These are phyloP conservation scores for Bromus sterilis DNA, from an alignment of 176 grass and related monocot genomes.

Conservation along the genomic window DNA sequence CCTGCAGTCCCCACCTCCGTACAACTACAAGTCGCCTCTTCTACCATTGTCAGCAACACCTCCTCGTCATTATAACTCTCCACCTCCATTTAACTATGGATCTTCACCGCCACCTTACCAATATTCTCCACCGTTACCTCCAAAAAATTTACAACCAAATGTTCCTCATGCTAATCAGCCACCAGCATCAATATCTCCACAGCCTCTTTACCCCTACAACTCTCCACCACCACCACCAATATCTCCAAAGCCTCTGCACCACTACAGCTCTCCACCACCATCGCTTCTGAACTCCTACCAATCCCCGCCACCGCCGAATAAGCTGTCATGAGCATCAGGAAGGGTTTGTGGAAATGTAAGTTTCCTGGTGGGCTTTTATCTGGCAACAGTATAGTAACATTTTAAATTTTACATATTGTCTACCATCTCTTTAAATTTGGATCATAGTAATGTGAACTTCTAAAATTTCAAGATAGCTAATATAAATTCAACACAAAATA, in stretches of 20 bases:
- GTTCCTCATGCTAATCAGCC: constrained; percentile 24
- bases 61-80: constrained; percentile 25
- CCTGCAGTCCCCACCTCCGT: constrained; percentile 22
- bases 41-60: constrained; percentile 4
- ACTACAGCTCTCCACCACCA: constrained; percentile 34
- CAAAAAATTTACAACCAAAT: constrained; percentile 26
- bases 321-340: constrained; percentile 16
- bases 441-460: neutral
- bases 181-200: constrained; percentile 11
- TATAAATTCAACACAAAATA: neutral
- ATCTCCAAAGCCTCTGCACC: constrained; percentile 18
- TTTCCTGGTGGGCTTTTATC: neutral
- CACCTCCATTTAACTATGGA: constrained; percentile 26
- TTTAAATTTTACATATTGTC: neutral
- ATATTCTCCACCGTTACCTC: constrained; percentile 18
- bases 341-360: constrained; percentile 8
- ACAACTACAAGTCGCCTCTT: constrained; percentile 30
- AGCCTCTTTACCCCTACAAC: constrained; percentile 20
- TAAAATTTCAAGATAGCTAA: neutral
- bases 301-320: neutral
- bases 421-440: neutral
- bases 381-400: neutral
- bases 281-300: constrained; percentile 13
- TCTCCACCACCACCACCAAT: constrained; percentile 2
- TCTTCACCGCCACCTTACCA: constrained; percentile 25